Evolutionary conservation across 2,329 filamentous ascomycete species (phyloP).

Genomic region (Monosporascus ibericus): DNA sequence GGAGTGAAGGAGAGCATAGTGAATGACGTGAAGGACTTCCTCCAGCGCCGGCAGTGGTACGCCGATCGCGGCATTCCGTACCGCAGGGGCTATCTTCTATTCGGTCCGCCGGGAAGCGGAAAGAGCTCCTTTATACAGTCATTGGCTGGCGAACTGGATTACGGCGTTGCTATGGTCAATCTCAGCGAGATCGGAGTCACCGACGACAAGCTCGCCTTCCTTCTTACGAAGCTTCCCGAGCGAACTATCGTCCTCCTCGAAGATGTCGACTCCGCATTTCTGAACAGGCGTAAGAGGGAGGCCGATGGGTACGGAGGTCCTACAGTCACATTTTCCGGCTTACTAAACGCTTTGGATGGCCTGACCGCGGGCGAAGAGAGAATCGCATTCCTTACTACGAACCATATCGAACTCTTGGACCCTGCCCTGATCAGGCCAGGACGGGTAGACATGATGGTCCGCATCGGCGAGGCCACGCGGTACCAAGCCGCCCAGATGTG

Average conservation of each 20-base stretch:
- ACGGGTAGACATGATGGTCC: slow-evolving; percentile 86
- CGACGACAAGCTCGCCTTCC: slow-evolving; percentile 80
- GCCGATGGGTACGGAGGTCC: slow-evolving; percentile 79
- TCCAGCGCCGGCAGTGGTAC: slow-evolving; percentile 78
- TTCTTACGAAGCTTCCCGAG: slow-evolving; percentile 78
- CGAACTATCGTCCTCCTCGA: slow-evolving; percentile 79
- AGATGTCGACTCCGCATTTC: slow-evolving; percentile 87
- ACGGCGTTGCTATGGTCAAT: slow-evolving; percentile 88
- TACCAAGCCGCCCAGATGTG: slow-evolving; percentile 84
- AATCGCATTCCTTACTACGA: slow-evolving; percentile 90
- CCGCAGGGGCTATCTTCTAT: slow-evolving; percentile 79
- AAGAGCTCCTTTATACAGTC: slow-evolving; percentile 97
- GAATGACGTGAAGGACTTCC: slow-evolving; percentile 75
- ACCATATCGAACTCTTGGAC: slow-evolving; percentile 85
- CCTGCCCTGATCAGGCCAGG: slow-evolving; percentile 86
- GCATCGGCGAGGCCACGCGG: slow-evolving; percentile 79
- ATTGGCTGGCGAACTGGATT: slow-evolving; percentile 85
- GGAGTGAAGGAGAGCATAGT: slow-evolving; percentile 80
- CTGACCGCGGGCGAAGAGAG: slow-evolving; percentile 93
- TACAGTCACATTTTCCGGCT: slow-evolving; percentile 88
- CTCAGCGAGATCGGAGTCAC: slow-evolving; percentile 85
- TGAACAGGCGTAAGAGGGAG: slow-evolving; percentile 70
- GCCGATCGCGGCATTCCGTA: slow-evolving; percentile 93
- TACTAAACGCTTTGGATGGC: slow-evolving; percentile 81
- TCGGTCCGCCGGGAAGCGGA: slow-evolving; percentile 83